Evolutionary conservation across 768 basidiomycete species (phyloP), one percentile per base, ranked within the genome.

Genomic region (Trametes villosa): DNA sequence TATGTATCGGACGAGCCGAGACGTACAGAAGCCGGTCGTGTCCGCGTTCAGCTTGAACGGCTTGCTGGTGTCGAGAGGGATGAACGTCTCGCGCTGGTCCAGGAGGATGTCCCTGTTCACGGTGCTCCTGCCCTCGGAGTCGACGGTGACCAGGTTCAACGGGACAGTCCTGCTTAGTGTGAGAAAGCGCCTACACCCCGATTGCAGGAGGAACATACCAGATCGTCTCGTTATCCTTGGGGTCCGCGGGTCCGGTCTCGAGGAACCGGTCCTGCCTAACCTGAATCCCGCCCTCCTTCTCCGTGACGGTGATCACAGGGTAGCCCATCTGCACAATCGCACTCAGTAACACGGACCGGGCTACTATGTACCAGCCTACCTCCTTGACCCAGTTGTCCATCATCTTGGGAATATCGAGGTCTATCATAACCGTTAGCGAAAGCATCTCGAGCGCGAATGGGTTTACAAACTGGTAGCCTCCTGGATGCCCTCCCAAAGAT

Each of bases 371-470:
- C 31, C 26, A 5, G 1, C 8, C 44, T 31, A 86, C 88, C 80
- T 93, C 91, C 53, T 85, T 83, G 38, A 94, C 89, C 96, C 96
- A 99, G 71, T 89, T 89, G 59, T 92, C 85, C 92, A 98, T 95
- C 67, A 98, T 80, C 49, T 80, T 79, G 3, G 88, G 80, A 36
- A 96, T 82, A 65, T 97, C 86, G 22, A 87, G 70, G 9, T 82
- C 85, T 85, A 41, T n/a, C 22, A 11, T 20, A 17, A 45, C 5
- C 9, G 7, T 33, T 9, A 34, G n/a, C n/a, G n/a, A n/a, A n/a
- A n/a, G n/a, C n/a, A 22, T 48, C 22, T 50, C 40, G 50, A n/a
- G n/a, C 13, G 5, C 30, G 18, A 22, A 34, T 12, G 53, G n/a
- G 17, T 34, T 24, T 36, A 41, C 65, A 31, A 63, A 79, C 83